Conservation (phyloP, 106 monocot species). For the Cymbidium sinense region DNA sequence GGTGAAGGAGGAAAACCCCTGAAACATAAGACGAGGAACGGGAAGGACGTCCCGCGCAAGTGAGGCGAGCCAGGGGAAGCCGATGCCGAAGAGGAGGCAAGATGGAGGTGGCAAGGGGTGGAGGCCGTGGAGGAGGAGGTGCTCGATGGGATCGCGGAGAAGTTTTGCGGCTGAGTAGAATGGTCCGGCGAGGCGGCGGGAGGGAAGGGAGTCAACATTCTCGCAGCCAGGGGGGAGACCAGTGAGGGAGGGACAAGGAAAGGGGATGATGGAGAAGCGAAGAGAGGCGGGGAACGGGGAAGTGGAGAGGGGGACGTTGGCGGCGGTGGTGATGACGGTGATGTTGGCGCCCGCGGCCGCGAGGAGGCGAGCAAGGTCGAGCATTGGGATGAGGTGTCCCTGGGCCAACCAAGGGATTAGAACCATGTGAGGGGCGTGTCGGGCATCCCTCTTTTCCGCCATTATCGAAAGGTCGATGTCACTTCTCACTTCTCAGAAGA, state of each 20-base stretch:
- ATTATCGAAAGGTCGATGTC: too few relatives aligned
- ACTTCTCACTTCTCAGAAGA: too few relatives aligned
- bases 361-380: slow-evolving; percentile 35
- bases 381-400: slow-evolving; percentile 44
- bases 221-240: neutral
- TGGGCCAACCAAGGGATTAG: slow-evolving; percentile 28
- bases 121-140: neutral
- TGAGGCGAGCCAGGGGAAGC: slow-evolving; percentile 23
- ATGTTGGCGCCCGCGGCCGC: slow-evolving; percentile 25
- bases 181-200: slow-evolving; percentile 13
- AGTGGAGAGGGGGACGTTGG: slow-evolving; percentile 27
- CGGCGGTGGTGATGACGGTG: slow-evolving; percentile 50
- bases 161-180: slow-evolving; percentile 23
- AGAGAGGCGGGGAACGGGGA: neutral
- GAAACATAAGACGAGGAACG: slow-evolving; percentile 38
- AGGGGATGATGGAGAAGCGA: neutral
- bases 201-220: slow-evolving; percentile 3
- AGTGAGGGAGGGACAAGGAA: slow-evolving; percentile 4
- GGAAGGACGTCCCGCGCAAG: slow-evolving; percentile 21
- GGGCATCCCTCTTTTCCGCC: too few relatives aligned
- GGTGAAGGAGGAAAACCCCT: slow-evolving; percentile 2
- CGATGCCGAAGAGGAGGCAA: slow-evolving; percentile 37
- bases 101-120: neutral
- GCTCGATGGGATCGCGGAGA: neutral
- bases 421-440: slow-evolving; percentile 19